Base-by-base conservation (phyloP, 768 basidiomycete species). In the Amanita muscaria region DNA sequence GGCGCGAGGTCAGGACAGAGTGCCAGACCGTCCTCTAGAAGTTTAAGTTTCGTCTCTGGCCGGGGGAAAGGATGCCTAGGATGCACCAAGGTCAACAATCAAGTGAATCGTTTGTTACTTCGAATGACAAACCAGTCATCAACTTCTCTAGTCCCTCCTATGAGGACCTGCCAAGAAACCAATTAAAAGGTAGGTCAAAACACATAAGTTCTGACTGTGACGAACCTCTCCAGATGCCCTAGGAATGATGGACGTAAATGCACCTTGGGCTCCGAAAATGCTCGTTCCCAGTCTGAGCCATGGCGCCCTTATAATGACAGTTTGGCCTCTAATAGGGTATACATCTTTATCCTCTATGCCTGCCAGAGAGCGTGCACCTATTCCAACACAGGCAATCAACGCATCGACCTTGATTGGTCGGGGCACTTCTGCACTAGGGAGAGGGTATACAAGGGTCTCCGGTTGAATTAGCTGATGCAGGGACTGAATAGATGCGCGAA, bases 321-420 rank as follows among this genome's bases (percentile, higher is more conserved):
- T 83, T 63, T 94, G 92, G 6, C 91, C 91, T 34, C 89, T 72
- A 50, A 91, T 74, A 1, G 91, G 88, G 56, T 76, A 79, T 18
- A 91, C 64, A 18, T 64, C 66, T 46, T 70, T 69, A 59, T 96
- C 92, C 55, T 91, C 81, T 2, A 93, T 78, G 4, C 90, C 91
- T 10, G 85, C 76, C 33, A 94, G 69, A 24, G 77, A 79, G 40
- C 77, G 70, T 7, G 89, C 79, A 3, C 83, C 84, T 16, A 92
- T 59, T 0, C 88, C 88, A 0, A 76, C 70, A 51, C 86, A 89
- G 8, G 83, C 74, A 4, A 91, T 58, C 1, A 90, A 56, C 0
- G 79, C 85, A 37, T 77, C 73, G 0, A 22, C 30, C 12, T 16
- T 42, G 12, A 29, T 18, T 7, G 40, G 40, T 7, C 9, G 29